A percentile compares a stretch with the other conserved stretches of the same genome.
Conservation (phyloP, 495 filamentous ascomycete genomes). For the Xylaria curta region DNA sequence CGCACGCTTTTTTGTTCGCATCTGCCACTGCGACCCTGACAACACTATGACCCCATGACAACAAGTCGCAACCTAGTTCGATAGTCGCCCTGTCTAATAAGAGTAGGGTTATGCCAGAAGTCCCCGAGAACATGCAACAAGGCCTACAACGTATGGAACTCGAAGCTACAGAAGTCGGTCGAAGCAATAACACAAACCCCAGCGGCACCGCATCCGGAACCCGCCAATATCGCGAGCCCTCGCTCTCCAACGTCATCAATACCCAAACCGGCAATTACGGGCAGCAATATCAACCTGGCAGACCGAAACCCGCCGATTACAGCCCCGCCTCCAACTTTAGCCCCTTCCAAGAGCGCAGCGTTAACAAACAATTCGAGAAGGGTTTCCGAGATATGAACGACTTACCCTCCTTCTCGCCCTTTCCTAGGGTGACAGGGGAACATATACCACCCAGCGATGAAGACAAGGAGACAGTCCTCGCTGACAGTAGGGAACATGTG, state of each 20-base stretch:
- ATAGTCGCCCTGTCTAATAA: conserved; percentile 21
- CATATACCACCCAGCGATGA: conserved; percentile 96
- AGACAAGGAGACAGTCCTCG: conserved; percentile 86
- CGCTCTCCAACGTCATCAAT: conserved; percentile 39
- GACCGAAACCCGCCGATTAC: conserved; percentile 33
- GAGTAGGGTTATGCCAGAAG: conserved; percentile 63
- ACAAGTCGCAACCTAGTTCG: background rate
- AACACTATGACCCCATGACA: background rate
- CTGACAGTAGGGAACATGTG: conserved; percentile 80
- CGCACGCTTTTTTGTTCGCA: conserved; percentile 26
- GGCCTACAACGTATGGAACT: conserved; percentile 89
- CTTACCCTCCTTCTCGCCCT: conserved; percentile 85
- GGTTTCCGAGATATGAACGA: conserved; percentile 54
- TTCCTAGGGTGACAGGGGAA: conserved; percentile 83
- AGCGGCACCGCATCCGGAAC: conserved; percentile 34
- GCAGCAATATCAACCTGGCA: conserved; percentile 39
- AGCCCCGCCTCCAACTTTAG: conserved; percentile 52
- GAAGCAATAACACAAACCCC: conserved; percentile 32
- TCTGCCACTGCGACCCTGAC: conserved; percentile 4
- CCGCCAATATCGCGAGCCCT: conserved; percentile 45
- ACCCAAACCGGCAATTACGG: conserved; percentile 39
- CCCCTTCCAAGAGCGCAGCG: conserved; percentile 47
- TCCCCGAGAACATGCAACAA: conserved; percentile 82
- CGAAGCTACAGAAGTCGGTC: conserved; percentile 63
- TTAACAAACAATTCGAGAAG: conserved; percentile 33